Evolutionary conservation across 2,329 filamentous ascomycete genomes (phyloP).

Genomic region (Penicillium sp.): DNA sequence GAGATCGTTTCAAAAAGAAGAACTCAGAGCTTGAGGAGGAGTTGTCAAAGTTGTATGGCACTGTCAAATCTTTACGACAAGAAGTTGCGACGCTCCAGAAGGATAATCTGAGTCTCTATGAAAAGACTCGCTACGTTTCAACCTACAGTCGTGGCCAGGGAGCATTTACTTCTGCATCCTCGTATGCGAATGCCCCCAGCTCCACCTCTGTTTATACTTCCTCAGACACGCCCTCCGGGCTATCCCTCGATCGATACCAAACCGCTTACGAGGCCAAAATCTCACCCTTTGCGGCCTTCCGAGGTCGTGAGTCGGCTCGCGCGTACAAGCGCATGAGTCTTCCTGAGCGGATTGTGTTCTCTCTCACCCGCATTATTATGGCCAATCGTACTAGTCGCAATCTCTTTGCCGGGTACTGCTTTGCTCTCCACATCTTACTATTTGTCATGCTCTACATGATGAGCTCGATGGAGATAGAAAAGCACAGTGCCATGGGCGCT

Average conservation of each 20-base stretch:
- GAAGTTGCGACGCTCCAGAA: slow-evolving; percentile 91
- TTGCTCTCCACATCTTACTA: slow-evolving; percentile 82
- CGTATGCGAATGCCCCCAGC: slow-evolving; percentile 65
- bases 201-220: slow-evolving; percentile 65
- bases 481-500: slow-evolving; percentile 58
- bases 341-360: slow-evolving; percentile 85
- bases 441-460: slow-evolving; percentile 85
- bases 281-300: slow-evolving; percentile 91
- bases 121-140: slow-evolving; percentile 95
- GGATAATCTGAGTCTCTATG: slow-evolving; percentile 93
- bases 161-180: slow-evolving; percentile 61
- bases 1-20: slow-evolving; percentile 96
- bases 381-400: slow-evolving; percentile 89
- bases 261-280: slow-evolving; percentile 93
- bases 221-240: slow-evolving; percentile 60
- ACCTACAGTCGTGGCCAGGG: slow-evolving; percentile 76
- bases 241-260: slow-evolving; percentile 78
- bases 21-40: slow-evolving; percentile 88
- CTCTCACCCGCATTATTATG: slow-evolving; percentile 83
- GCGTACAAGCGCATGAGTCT: slow-evolving; percentile 92
- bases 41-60: slow-evolving; percentile 76
- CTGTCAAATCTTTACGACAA: slow-evolving; percentile 79
- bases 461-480: slow-evolving; percentile 64
- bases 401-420: slow-evolving; percentile 86
- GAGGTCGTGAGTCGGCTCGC: slow-evolving; percentile 85